Conservation (phyloP, 495 filamentous ascomycete genomes). For the Collariella sp. region DNA sequence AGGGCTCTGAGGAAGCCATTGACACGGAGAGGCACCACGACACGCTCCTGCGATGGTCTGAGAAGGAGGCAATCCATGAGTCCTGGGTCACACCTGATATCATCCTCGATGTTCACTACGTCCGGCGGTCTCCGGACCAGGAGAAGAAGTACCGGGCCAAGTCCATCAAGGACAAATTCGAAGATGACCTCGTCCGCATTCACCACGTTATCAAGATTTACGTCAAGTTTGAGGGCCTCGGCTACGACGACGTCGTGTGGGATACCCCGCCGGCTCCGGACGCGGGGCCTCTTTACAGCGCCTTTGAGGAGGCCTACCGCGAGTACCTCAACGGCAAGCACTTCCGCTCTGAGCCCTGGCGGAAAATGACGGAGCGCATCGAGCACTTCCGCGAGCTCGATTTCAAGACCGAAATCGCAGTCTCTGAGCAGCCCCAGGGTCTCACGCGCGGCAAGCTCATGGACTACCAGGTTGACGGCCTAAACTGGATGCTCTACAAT, state of each 20-base stretch:
- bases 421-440: conserved; percentile 62
- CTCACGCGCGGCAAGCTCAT: conserved; percentile 76
- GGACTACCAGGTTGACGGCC: conserved; percentile 85
- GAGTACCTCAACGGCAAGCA: conserved; percentile 74
- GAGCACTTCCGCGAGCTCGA: conserved; percentile 50
- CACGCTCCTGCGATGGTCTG: conserved; percentile 55
- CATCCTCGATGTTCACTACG: conserved; percentile 61
- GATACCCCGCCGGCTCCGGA: conserved; percentile 66
- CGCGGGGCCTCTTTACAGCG: conserved; percentile 62
- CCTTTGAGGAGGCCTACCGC: conserved; percentile 72
- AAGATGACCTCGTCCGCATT: conserved; percentile 59
- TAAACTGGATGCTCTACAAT: conserved; percentile 96
- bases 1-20: conserved; percentile 17
- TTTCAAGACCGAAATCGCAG: conserved; percentile 57
- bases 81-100: conserved; percentile 81
- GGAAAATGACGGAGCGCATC: conserved; percentile 51
- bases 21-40: conserved; percentile 21
- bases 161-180: conserved; percentile 37
- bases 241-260: conserved; percentile 88
- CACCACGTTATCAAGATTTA: conserved; percentile 59
- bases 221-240: conserved; percentile 92
- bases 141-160: conserved; percentile 42
- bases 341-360: conserved; percentile 47
- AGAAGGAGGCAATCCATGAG: conserved; percentile 74
- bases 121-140: conserved; percentile 17